Evolutionary conservation across 1,139 yeast species (phyloP), one percentile per base, ranked within the genome.

Genomic region (Saccharomyces hybrid): DNA sequence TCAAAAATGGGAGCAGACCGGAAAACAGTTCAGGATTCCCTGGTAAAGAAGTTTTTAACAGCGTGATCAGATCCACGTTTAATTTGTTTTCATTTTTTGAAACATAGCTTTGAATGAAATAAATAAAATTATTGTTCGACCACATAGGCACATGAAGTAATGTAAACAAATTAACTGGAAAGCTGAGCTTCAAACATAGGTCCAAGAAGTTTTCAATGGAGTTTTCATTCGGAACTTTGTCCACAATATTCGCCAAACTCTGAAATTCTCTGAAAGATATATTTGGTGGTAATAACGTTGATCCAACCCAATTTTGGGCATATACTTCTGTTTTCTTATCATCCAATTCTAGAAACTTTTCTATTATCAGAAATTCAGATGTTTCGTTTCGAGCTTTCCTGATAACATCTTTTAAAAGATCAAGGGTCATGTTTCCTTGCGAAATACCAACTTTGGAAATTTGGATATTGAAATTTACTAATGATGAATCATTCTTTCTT

Each of bases 251-350:
- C 4, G 52, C 49, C 47, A 47, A 53, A 16, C 47, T 47, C 31
- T 44, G 34, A 23, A 50, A 50, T 5, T 58, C 61, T 5, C 31
- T 38, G 6, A 53, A 27, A 11, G 59, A 48, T 42, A 64, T 58
- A n/a, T 56, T 55, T 3, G 61, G 54, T 5, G 65, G 54, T n/a
- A 64, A 49, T 8, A 62, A 48, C 50, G 56, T 59, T 7, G 67
- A 59, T 7, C 67, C 63, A 25, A 65, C 56, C 61, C 64, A 57
- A 51, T 66, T 64, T 1, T 58, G 57, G 13, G 59, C 56, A 41
- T 63, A 65, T 7, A 44, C 42, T 27, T 48, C 54, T n/a, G 57
- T 55, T 5, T 29, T 7, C 8, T 41, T 28, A 50, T 64, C 60
- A 0, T 55, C 50, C 5, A 56, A 42, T 6, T 52, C 51, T 46